A percentile compares a stretch with the other conserved stretches of the same genome.
Evolutionary conservation across 305 asterid genomes (phyloP).

Genomic region (Fraxinus latifolia): DNA sequence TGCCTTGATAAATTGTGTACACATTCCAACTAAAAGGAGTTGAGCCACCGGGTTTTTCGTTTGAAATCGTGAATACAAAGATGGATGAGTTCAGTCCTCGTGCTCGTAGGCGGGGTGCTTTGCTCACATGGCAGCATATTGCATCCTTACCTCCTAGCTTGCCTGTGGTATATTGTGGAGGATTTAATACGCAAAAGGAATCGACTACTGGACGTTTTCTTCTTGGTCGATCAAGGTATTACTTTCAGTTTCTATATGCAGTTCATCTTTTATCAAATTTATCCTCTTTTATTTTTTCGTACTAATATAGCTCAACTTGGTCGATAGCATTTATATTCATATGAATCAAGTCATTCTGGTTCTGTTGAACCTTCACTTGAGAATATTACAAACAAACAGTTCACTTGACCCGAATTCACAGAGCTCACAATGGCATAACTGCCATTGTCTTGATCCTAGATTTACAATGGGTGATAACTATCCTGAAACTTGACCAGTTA

Average conservation of each 20-base stretch:
- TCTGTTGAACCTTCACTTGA: neutral
- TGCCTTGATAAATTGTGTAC: slow-evolving; percentile 74
- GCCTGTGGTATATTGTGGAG: slow-evolving; percentile 89
- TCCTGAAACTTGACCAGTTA: neutral
- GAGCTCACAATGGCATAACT: neutral
- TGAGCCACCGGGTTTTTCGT: slow-evolving; percentile 93
- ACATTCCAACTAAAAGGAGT: slow-evolving; percentile 96
- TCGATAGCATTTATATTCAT: neutral
- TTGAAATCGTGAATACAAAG: slow-evolving; percentile 87
- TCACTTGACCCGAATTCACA: neutral
- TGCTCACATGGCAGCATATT: slow-evolving; percentile 97
- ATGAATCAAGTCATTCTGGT: neutral
- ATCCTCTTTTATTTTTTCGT: neutral
- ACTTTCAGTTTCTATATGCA: slow-evolving; percentile 15
- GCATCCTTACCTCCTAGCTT: slow-evolving; percentile 97
- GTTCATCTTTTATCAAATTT: neutral
- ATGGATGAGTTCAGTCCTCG: slow-evolving; percentile 93
- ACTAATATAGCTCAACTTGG: neutral
- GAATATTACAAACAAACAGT: neutral
- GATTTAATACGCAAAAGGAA: slow-evolving; percentile 92
- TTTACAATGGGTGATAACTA: neutral
- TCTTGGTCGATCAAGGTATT: slow-evolving; percentile 95
- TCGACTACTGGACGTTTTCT: slow-evolving; percentile 96
- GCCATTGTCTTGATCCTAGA: neutral
- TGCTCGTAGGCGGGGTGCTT: slow-evolving; percentile 95